These are phyloP conservation scores for Entophlyctis helioformis DNA, from an alignment of 192 early-diverging fungal genomes.

Conservation along the genomic window DNA sequence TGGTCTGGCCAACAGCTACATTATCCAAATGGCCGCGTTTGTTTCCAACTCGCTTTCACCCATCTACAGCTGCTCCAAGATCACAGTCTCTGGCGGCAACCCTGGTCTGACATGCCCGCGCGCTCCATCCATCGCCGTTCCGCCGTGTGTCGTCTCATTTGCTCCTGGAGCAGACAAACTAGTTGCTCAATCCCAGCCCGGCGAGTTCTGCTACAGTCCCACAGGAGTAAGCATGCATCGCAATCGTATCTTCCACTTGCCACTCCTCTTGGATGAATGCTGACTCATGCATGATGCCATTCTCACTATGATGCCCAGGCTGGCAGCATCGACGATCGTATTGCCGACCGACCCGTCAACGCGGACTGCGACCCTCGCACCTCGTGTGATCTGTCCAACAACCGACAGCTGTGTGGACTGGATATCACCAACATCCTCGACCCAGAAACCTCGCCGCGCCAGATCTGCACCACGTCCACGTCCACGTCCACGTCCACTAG, in stretches of 20 bases:
- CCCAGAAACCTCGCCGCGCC: neutral
- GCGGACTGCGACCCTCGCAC: constrained; percentile 7
- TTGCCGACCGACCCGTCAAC: constrained; percentile 4
- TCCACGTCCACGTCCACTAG: neutral
- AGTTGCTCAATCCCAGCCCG: neutral
- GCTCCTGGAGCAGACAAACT: neutral
- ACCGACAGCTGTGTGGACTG: constrained; percentile 1
- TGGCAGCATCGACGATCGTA: constrained; percentile 1
- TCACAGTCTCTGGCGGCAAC: constrained; percentile 5
- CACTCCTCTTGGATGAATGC: too few relatives aligned
- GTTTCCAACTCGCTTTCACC: neutral
- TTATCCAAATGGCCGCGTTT: constrained; percentile 6
- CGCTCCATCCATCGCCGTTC: neutral
- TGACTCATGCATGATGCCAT: too few relatives aligned
- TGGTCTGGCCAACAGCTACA: constrained; percentile 4
- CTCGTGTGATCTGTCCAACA: constrained; percentile 4
- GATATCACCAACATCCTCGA: neutral
- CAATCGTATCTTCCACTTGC: too few relatives aligned
- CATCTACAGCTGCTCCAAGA: constrained; percentile 5
- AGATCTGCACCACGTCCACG: neutral
- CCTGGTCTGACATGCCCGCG: constrained; percentile 1
- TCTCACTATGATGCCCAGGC: too few relatives aligned
- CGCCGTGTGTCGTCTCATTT: neutral
- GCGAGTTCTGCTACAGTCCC: constrained; percentile 7
- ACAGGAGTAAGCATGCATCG: neutral